Evolutionary conservation across 2,329 filamentous ascomycete genomes (phyloP).

Genomic region (Trichoderma koningii): DNA sequence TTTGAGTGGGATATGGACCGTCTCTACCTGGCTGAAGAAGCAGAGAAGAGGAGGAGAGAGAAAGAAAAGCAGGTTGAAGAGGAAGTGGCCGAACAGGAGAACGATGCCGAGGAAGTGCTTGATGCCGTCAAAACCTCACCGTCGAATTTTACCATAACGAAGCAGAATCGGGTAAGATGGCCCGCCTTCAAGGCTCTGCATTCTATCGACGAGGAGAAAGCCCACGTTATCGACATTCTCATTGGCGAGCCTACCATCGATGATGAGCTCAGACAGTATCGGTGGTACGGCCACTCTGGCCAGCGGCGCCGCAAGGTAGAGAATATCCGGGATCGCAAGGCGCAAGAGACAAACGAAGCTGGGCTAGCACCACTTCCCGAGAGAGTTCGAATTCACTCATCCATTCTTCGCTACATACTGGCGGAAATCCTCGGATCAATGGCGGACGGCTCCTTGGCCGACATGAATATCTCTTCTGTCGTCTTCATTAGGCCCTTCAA

Average conservation of each 20-base stretch:
- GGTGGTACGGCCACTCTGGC: background rate
- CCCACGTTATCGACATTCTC: constrained; percentile 4
- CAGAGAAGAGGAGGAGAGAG: background rate
- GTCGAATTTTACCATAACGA: background rate
- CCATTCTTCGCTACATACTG: background rate
- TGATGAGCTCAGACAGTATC: background rate
- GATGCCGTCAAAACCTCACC: background rate
- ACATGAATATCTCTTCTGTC: background rate
- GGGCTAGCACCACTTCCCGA: background rate
- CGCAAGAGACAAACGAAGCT: background rate
- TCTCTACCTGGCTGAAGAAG: constrained; percentile 21
- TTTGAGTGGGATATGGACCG: constrained; percentile 30
- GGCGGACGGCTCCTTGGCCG: background rate
- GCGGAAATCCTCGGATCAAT: background rate
- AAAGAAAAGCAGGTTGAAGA: background rate
- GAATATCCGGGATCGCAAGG: background rate
- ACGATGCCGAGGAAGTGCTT: background rate
- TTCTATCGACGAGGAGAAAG: background rate
- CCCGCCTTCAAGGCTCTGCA: background rate
- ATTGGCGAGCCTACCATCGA: constrained; percentile 7
- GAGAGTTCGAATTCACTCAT: constrained; percentile 12
- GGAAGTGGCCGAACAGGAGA: background rate
- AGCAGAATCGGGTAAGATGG: background rate
- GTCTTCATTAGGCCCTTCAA: constrained; percentile 21
- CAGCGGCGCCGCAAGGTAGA: background rate